Conservation (phyloP, 495 filamentous ascomycete species). For the Penicillium psychrofluorescens region DNA sequence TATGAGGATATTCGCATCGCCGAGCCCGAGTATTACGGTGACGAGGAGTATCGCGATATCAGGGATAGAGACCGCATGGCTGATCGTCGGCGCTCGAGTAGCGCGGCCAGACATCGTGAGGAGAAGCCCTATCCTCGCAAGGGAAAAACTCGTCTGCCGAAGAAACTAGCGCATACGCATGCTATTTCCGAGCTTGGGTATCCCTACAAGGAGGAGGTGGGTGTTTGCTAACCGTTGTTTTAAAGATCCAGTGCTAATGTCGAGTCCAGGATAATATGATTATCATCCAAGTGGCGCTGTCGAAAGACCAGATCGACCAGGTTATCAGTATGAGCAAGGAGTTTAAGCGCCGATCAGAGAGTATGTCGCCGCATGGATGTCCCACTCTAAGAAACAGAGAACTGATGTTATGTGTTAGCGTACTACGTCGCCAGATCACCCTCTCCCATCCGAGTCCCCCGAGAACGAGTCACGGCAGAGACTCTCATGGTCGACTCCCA, state of each 20-base stretch:
- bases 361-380: slow-evolving; percentile 14
- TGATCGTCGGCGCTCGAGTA: slow-evolving; percentile 40
- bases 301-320: slow-evolving; percentile 84
- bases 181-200: slow-evolving; percentile 80
- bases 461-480: slow-evolving; percentile 23
- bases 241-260: too few species aligned
- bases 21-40: slow-evolving; percentile 59
- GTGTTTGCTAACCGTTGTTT: background rate
- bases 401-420: too few species aligned
- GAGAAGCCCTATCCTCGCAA: slow-evolving; percentile 63
- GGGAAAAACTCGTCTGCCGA: slow-evolving; percentile 82
- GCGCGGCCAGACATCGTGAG: slow-evolving; percentile 26
- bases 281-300: slow-evolving; percentile 72
- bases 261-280: slow-evolving; percentile 59
- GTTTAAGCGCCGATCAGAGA: slow-evolving; percentile 31
- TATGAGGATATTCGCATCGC: slow-evolving; percentile 61
- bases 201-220: slow-evolving; percentile 79
- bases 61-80: slow-evolving; percentile 42
- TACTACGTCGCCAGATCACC: background rate
- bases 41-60: slow-evolving; percentile 57
- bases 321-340: slow-evolving; percentile 74
- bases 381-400: background rate
- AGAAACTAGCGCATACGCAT: slow-evolving; percentile 62
- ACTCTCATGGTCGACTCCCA: slow-evolving; percentile 19
- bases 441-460: slow-evolving; percentile 21